phyloP scores from a whole-genome alignment of 1,284 basidiomycete genomes.

The Phlebopus sp. region DNA sequence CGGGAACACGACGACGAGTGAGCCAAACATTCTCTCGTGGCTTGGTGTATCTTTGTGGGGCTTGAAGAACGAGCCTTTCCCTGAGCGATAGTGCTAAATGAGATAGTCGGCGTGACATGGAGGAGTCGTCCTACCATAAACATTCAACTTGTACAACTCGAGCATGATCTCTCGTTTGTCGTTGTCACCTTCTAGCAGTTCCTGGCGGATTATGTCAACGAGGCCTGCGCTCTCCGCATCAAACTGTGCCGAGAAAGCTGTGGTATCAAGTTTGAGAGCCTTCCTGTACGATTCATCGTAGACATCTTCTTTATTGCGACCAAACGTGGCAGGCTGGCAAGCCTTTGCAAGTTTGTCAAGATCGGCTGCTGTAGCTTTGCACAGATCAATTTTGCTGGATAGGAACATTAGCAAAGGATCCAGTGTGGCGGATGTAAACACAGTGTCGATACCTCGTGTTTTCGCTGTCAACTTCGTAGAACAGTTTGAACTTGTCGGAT shows the following conservation, averaged over 20 bases:
- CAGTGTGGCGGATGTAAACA: not conserved
- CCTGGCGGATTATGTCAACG: constrained; percentile 9
- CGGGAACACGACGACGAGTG: constrained; percentile 40
- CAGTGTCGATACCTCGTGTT: not conserved
- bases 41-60: constrained; percentile 29
- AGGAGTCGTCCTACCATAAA: constrained; percentile 36
- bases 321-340: too few relatives aligned
- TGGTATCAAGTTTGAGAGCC: constrained; percentile 9
- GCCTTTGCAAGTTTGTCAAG: too few relatives aligned
- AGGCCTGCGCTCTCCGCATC: too few relatives aligned
- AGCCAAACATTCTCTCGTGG: constrained; percentile 29
- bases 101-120: not conserved
- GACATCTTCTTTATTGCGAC: not conserved
- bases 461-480: not conserved
- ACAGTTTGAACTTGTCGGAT: not conserved
- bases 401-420: not conserved
- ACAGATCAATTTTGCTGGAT: not conserved
- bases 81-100: constrained; percentile 7
- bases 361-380: not conserved
- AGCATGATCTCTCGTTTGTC: constrained; percentile 15
- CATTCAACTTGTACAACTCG: constrained; percentile 35
- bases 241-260: constrained; percentile 1
- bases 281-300: constrained; percentile 6
- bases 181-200: constrained; percentile 19
- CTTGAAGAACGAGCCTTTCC: constrained; percentile 18